Evolutionary conservation across 2,329 filamentous ascomycete species (phyloP), one percentile per base, ranked within the genome.

Genomic region (Claviceps sp.): DNA sequence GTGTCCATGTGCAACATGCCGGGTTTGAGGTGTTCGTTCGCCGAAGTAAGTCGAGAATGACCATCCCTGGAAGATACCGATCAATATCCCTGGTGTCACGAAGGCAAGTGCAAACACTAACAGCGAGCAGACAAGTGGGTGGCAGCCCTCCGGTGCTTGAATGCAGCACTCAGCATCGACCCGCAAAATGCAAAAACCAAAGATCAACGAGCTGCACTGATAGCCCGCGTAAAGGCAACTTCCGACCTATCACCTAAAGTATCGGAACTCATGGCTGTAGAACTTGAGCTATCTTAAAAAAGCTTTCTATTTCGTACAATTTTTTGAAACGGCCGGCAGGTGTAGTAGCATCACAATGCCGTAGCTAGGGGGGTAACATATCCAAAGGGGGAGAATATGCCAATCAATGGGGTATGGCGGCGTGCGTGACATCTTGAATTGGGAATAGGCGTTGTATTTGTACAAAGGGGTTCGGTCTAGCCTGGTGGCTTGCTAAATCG

Each of bases 21-120:
- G 93, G 89, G 5, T 97, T 96, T 61, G 90, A 97, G 70, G 85
- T 98, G 18, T 90, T 88, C 64, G 75, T 94, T 54, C 78, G 89
- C 63, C 78, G 85, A 72, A 82, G 89, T 95, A 79, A 75, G 83
- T 72, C 13, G 37, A 24, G 2, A 41, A 38, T 34, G 2, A 8
- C 6, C 18, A 24, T 18, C n/a, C 9, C 16, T 34, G 3, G 20
- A 40, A 16, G 4, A n/a, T 2, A 16, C 18, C 4, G 13, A 50
- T 30, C 36, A 14, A 8, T n/a, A 4, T 18, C 5, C 3, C n/a
- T 11, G 30, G 26, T 36, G 44, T 30, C 16, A 13, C 34, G 41
- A 37, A 14, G 41, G 7, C 13, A n/a, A 26, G 18, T 38, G 4
- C 24, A 40, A n/a, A 11, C 30, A 34, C 51, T 58, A 38, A 56